phyloP scores from a whole-genome alignment of 208 protist genomes.

The Leishmania turanica region DNA sequence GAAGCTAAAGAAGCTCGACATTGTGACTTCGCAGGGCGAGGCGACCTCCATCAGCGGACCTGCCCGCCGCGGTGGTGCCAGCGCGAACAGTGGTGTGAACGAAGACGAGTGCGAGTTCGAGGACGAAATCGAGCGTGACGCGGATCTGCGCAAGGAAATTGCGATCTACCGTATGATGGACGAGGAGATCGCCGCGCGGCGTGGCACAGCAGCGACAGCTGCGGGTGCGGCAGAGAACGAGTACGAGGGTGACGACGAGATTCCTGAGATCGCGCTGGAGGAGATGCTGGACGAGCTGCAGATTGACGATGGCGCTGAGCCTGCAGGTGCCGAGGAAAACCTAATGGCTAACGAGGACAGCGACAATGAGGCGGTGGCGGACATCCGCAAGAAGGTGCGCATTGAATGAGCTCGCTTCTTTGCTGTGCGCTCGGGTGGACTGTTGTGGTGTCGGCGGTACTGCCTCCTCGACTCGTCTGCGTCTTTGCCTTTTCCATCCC shows the following conservation, averaged over 20 bases:
- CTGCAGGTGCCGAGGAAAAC: slow-evolving; percentile 7
- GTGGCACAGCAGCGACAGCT: slow-evolving; percentile 3
- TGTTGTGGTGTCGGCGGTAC: not conserved
- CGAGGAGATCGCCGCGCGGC: slow-evolving; percentile 44
- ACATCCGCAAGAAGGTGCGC: slow-evolving; percentile 37
- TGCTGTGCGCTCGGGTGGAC: not conserved
- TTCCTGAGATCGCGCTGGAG: slow-evolving; percentile 68
- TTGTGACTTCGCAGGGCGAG: slow-evolving; percentile 61
- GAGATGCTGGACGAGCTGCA: slow-evolving; percentile 88
- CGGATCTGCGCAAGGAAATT: slow-evolving; percentile 82
- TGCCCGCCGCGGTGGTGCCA: slow-evolving; percentile 16
- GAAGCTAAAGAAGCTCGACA: slow-evolving; percentile 85
- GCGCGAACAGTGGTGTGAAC: slow-evolving; percentile 17
- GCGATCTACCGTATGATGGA: slow-evolving; percentile 80
- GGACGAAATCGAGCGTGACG: slow-evolving; percentile 87
- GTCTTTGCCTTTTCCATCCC: not conserved
- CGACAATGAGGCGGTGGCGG: slow-evolving; percentile 21
- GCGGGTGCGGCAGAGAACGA: slow-evolving; percentile 21
- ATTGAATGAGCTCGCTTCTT: slow-evolving; percentile 20
- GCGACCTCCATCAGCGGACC: slow-evolving; percentile 28
- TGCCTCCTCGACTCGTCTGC: not conserved
- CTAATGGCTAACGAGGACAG: slow-evolving; percentile 25
- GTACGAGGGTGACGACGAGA: slow-evolving; percentile 65
- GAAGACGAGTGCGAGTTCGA: slow-evolving; percentile 84
- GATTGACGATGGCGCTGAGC: slow-evolving; percentile 56